A percentile compares a stretch with the other conserved stretches of the same genome.
Evolutionary conservation across 2,329 filamentous ascomycete genomes (phyloP).

Genomic region (Camillea tinctor): DNA sequence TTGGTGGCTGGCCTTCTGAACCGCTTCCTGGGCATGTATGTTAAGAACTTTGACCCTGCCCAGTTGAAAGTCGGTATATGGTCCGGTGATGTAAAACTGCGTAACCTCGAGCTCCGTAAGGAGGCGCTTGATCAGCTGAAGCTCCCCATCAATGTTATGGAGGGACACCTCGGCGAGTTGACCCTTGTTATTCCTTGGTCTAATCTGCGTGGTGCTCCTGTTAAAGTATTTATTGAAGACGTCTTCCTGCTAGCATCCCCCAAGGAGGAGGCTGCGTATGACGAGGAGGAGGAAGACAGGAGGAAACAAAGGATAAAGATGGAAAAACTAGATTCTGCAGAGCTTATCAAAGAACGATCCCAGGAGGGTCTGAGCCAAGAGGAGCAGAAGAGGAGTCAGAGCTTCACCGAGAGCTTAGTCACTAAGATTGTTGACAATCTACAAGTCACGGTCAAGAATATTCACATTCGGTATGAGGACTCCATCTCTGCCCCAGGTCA

Average conservation of each 20-base stretch:
- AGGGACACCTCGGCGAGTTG: conserved; percentile 89
- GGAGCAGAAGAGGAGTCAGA: conserved; percentile 96
- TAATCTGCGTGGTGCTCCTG: conserved; percentile 88
- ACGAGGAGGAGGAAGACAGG: conserved; percentile 87
- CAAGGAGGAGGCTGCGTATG: conserved; percentile 90
- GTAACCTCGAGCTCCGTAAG: conserved; percentile 84
- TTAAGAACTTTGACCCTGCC: conserved; percentile 97
- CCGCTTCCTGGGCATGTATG: conserved; percentile 99
- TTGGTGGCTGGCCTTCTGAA: conserved; percentile 96
- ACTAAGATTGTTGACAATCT: conserved; percentile 98
- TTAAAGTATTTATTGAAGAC: conserved; percentile 94
- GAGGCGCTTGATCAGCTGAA: conserved; percentile 97
- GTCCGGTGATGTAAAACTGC: conserved; percentile 96
- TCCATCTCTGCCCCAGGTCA: conserved; percentile 93
- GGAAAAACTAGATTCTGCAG: conserved; percentile 96
- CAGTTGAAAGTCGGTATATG: conserved; percentile 99
- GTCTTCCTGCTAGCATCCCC: conserved; percentile 93
- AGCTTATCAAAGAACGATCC: conserved; percentile 87
- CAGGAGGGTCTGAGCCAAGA: conserved; percentile 92
- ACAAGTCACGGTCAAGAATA: conserved; percentile 96
- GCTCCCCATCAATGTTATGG: conserved; percentile 92
- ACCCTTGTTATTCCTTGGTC: conserved; percentile 97
- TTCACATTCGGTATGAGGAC: conserved; percentile 97
- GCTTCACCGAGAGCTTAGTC: conserved; percentile 90
- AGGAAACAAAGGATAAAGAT: conserved; percentile 92